phyloP scores from a whole-genome alignment of 2,329 filamentous ascomycete genomes.

The Monascus ruber region DNA sequence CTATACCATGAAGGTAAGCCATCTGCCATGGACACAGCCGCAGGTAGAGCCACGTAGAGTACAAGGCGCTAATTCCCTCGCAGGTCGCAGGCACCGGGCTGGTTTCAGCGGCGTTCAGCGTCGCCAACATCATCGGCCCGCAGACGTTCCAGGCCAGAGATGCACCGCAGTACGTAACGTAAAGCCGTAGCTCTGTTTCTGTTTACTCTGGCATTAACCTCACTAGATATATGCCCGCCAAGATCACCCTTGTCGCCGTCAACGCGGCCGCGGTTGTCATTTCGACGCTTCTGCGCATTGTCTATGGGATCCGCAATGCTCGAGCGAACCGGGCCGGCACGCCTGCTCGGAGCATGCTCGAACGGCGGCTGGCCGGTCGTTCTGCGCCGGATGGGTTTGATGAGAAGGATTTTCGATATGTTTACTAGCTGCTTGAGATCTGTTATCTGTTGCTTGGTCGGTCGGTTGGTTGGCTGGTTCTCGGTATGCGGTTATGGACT shows the following conservation, averaged over 20 bases:
- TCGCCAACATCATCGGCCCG: conserved; percentile 37
- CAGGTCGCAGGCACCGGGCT: conserved; percentile 38
- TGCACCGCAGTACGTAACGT: conserved; percentile 31
- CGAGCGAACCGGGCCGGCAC: conserved; percentile 4
- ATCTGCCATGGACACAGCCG: conserved; percentile 19
- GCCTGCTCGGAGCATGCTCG: not conserved
- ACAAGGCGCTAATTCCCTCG: not conserved
- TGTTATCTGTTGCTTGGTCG: too few species aligned
- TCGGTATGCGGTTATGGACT: too few species aligned
- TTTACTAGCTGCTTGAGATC: conserved; percentile 22
- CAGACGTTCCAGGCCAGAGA: conserved; percentile 33
- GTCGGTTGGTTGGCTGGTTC: too few species aligned
- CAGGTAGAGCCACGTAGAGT: conserved; percentile 38
- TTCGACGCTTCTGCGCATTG: conserved; percentile 8
- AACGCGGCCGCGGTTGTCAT: conserved; percentile 10
- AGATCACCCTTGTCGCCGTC: conserved; percentile 33
- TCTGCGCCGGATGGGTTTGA: conserved; percentile 18
- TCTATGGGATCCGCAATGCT: conserved; percentile 11
- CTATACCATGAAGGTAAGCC: not conserved
- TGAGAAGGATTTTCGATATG: conserved; percentile 17
- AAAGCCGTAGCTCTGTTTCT: too few species aligned
- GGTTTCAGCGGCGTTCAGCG: conserved; percentile 33
- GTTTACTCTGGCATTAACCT: too few species aligned
- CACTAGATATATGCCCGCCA: conserved; percentile 30
- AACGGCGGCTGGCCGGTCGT: conserved; percentile 5